Evolutionary conservation across 1,139 yeast species (phyloP).

Genomic region (Waltiozyma solani): DNA sequence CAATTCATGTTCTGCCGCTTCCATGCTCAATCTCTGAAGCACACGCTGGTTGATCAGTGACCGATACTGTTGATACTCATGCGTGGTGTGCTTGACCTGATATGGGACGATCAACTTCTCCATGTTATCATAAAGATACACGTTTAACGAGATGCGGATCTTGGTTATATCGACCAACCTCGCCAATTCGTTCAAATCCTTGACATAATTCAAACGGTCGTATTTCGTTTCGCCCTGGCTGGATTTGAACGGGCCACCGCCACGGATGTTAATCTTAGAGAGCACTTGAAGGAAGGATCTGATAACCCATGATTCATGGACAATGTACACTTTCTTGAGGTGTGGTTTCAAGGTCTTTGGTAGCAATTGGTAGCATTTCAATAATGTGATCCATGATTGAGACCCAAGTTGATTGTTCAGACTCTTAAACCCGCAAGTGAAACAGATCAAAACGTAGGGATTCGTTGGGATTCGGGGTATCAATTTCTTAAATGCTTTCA

Average conservation of each 20-base stretch:
- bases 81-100: conserved; percentile 19
- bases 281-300: conserved; percentile 71
- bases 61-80: conserved; percentile 25
- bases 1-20: conserved; percentile 35
- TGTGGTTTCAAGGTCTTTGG: conserved; percentile 48
- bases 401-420: conserved; percentile 30
- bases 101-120: conserved; percentile 26
- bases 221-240: conserved; percentile 6
- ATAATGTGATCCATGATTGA: conserved; percentile 63
- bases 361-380: conserved; percentile 61
- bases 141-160: conserved; percentile 66
- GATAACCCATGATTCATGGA: conserved; percentile 89
- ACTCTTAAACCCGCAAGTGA: conserved; percentile 64
- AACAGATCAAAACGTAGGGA: conserved; percentile 58
- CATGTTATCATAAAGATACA: conserved; percentile 44
- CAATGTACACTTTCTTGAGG: conserved; percentile 59
- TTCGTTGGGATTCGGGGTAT: conserved; percentile 36
- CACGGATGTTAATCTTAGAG: conserved; percentile 43
- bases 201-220: conserved; percentile 17
- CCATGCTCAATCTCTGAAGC: conserved; percentile 35
- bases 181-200: conserved; percentile 52
- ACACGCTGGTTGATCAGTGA: conserved; percentile 31
- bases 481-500: conserved; percentile 26
- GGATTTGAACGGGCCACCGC: conserved; percentile 15
- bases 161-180: conserved; percentile 61